phyloP scores from a whole-genome alignment of 2,329 filamentous ascomycete species.

The Fonsecaea nubica region DNA sequence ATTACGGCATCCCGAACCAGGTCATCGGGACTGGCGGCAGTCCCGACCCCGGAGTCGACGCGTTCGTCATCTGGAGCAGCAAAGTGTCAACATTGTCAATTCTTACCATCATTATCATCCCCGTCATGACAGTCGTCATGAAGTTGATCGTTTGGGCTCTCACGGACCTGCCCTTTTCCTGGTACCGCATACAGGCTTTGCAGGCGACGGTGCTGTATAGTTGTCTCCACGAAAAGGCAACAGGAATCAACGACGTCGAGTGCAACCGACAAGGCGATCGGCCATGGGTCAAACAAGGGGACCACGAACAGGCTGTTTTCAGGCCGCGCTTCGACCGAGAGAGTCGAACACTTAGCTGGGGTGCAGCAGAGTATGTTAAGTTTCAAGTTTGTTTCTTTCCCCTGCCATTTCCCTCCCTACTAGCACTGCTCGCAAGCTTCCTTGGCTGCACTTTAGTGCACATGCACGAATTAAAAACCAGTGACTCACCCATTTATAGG shows the following conservation, averaged over 20 bases:
- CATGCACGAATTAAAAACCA: not conserved
- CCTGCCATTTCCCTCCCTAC: not conserved
- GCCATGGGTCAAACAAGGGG: conserved; percentile 11
- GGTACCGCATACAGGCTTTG: conserved; percentile 20
- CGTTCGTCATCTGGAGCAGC: conserved; percentile 20
- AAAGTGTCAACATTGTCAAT: conserved; percentile 15
- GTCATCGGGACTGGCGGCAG: conserved; percentile 1
- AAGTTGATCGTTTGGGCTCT: conserved; percentile 8
- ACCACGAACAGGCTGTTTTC: conserved; percentile 16
- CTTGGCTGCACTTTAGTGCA: not conserved
- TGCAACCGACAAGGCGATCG: conserved; percentile 8
- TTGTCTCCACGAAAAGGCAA: conserved; percentile 18
- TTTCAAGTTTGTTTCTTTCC: not conserved
- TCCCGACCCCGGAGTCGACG: conserved; percentile 8
- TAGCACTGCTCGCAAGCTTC: not conserved
- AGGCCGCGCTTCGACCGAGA: conserved; percentile 15
- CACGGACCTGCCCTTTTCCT: conserved; percentile 17
- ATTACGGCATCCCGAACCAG: conserved; percentile 14
- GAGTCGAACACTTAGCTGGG: conserved; percentile 18
- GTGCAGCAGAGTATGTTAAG: conserved; percentile 8
- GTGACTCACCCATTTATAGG: conserved; percentile 6
- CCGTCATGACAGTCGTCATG: conserved; percentile 14
- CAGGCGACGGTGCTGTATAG: conserved; percentile 20
- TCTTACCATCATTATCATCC: conserved; percentile 14
- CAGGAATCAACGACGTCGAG: not conserved